Percentiles rank a stretch among this genome's conserved stretches.
These are phyloP conservation scores for Tephrocybe sp. DNA, from an alignment of 768 basidiomycete species.

Conservation along the genomic window DNA sequence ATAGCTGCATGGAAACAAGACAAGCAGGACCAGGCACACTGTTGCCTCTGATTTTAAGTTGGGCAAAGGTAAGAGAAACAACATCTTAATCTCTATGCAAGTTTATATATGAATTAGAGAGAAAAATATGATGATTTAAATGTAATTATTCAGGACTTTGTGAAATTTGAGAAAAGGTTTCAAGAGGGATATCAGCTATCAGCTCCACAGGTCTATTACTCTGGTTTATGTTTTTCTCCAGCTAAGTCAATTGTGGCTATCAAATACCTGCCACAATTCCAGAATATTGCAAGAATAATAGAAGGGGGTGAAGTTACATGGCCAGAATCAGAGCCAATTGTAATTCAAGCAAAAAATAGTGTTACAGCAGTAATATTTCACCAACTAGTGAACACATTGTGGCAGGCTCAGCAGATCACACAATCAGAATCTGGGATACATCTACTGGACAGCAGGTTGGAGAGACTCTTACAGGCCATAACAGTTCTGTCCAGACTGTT, in stretches of 20 bases:
- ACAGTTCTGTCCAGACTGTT: no score
- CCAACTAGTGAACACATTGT: no score
- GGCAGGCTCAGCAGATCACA: no score
- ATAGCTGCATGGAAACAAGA: not conserved
- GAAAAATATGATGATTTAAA: not conserved
- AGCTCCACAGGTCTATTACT: not conserved
- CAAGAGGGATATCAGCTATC: not conserved
- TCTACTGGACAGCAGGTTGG: no score
- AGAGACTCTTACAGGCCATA: no score
- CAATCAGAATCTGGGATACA: no score
- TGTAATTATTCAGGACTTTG: not conserved
- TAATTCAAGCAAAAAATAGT: no score
- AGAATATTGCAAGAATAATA: slow-evolving; percentile 7
- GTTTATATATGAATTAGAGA: no score
- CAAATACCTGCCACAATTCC: no score
- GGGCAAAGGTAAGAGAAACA: not conserved
- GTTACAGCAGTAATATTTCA: no score
- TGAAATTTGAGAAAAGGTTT: not conserved
- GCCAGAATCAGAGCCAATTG: no score
- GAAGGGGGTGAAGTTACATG: not conserved
- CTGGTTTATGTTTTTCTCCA: not conserved
- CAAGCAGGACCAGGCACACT: not conserved
- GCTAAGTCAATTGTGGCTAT: not conserved
- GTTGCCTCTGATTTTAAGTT: not conserved
- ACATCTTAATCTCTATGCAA: no score